Evolutionary conservation across 208 protist species (phyloP).

Genomic region (Histomonas meleagridis): DNA sequence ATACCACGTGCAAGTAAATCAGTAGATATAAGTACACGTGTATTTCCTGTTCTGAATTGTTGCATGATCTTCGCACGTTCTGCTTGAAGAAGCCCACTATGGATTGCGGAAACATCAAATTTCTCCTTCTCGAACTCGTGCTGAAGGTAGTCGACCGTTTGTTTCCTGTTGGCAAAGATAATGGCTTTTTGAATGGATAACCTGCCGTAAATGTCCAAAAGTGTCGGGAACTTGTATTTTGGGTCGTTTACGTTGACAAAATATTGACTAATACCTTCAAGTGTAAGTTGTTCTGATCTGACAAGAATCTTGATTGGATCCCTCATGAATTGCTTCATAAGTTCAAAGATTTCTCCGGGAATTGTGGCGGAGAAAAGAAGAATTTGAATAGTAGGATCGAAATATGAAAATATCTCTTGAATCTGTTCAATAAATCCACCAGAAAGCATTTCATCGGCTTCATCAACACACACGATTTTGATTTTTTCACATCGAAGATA

Average conservation of each 20-base stretch:
- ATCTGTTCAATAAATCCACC: constrained; percentile 86
- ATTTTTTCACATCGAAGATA: constrained; percentile 59
- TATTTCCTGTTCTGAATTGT: constrained; percentile 81
- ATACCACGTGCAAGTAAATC: constrained; percentile 96
- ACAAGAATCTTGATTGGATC: constrained; percentile 94
- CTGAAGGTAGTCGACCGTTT: constrained; percentile 94
- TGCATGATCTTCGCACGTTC: constrained; percentile 90
- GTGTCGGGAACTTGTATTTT: constrained; percentile 94
- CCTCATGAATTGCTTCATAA: constrained; percentile 95
- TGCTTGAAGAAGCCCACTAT: constrained; percentile 86
- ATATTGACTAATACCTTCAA: constrained; percentile 79
- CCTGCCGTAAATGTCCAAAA: constrained; percentile 93
- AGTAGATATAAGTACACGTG: constrained; percentile 93
- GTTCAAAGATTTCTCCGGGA: constrained; percentile 87
- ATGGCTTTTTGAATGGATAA: constrained; percentile 91
- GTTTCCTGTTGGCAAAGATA: constrained; percentile 94
- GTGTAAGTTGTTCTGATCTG: constrained; percentile 75
- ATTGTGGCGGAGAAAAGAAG: constrained; percentile 93
- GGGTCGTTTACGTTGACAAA: constrained; percentile 89
- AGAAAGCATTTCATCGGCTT: constrained; percentile 95
- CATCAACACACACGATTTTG: constrained; percentile 89
- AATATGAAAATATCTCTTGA: constrained; percentile 55
- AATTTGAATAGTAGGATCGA: constrained; percentile 55
- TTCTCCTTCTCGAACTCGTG: constrained; percentile 78
- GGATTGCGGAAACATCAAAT: constrained; percentile 84